phyloP scores from a whole-genome alignment of 176 grass and related monocot genomes.

The Dendrocalamus sinicus region DNA sequence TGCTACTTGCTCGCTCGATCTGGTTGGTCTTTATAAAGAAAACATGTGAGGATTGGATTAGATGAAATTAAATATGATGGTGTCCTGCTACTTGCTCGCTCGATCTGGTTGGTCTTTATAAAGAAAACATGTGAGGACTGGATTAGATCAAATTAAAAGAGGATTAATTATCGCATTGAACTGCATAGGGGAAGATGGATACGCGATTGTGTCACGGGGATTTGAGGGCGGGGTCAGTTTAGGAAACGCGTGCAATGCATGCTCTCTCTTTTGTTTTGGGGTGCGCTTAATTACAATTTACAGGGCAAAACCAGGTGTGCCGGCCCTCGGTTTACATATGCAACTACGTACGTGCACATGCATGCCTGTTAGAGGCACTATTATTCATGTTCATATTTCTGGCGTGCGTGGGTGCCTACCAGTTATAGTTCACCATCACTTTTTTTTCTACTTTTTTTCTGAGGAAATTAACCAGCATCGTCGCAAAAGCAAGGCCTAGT shows the following conservation, averaged over 20 bases:
- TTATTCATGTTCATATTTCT: neutral
- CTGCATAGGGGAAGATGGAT: neutral
- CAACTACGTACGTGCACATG: neutral
- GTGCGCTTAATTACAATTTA: neutral
- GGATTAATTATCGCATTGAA: neutral
- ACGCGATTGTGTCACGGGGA: neutral
- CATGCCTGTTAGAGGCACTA: neutral
- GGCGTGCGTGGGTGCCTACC: too few relatives aligned
- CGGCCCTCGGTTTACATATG: neutral
- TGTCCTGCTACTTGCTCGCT: too few relatives aligned
- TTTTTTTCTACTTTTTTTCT: neutral
- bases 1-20: neutral
- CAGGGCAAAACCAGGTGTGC: neutral
- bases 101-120: neutral
- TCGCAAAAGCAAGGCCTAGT: too few relatives aligned
- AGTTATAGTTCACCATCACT: neutral
- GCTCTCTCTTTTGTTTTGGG: neutral
- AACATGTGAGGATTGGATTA: neutral
- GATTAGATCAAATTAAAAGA: neutral
- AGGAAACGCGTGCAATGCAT: neutral
- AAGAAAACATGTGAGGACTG: neutral
- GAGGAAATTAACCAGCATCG: neutral
- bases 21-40: neutral
- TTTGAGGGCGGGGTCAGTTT: neutral
- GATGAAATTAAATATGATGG: neutral